Conservation (phyloP, 108 stramenopile species). For the Cyclotella kingstonii region DNA sequence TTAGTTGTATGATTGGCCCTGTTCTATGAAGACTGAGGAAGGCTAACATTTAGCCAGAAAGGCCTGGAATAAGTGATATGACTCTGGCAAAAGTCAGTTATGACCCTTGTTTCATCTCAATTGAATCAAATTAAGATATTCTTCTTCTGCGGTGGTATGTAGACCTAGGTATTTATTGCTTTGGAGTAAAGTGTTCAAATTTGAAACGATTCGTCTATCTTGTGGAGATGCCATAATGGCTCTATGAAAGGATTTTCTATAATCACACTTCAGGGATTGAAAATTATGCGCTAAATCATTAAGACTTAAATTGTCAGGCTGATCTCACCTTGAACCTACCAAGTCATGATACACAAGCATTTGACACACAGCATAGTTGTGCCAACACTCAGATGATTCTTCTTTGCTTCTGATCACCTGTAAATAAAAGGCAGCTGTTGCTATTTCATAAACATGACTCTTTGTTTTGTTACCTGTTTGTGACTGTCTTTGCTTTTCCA, state of each 20-base stretch:
- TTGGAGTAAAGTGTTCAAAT: conserved; percentile 47
- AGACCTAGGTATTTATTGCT: conserved; percentile 21
- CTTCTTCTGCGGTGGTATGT: conserved; percentile 5
- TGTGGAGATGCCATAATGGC: conserved; percentile 32
- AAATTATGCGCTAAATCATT: not conserved
- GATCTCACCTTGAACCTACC: conserved; percentile 19
- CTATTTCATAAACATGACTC: conserved; percentile 24
- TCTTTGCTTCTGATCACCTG: conserved; percentile 21
- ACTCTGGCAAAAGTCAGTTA: too few species aligned
- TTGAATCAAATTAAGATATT: conserved; percentile 2
- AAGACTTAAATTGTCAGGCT: not conserved
- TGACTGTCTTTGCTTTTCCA: not conserved
- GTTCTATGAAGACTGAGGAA: too few species aligned
- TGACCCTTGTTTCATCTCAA: too few species aligned
- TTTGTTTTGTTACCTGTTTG: not conserved
- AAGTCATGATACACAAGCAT: conserved; percentile 45
- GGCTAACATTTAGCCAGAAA: too few species aligned
- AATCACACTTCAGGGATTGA: not conserved
- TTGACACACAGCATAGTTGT: conserved; percentile 48
- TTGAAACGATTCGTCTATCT: conserved; percentile 41
- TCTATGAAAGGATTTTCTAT: conserved; percentile 24
- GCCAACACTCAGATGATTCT: conserved; percentile 34
- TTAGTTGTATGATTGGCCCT: too few species aligned
- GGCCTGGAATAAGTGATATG: too few species aligned
- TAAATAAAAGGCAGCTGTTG: conserved; percentile 40